These are phyloP conservation scores for Lactuca sativa DNA, from an alignment of 129 eudicot species.

Conservation along the genomic window DNA sequence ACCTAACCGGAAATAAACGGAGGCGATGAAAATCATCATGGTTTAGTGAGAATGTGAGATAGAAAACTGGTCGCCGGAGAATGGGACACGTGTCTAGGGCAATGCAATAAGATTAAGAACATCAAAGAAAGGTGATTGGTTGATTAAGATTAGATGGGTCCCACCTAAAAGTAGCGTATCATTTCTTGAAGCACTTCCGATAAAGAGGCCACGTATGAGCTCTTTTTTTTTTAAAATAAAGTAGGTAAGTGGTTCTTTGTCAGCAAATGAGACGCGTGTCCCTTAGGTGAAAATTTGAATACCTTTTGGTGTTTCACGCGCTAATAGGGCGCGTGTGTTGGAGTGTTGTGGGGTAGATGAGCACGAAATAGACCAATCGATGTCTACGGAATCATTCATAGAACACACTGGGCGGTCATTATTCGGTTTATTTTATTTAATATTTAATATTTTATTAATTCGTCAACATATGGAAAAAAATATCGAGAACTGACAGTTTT, in stretches of 20 bases:
- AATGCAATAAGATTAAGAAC: constrained; percentile 17
- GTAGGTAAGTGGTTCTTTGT: constrained; percentile 25
- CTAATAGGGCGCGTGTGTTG: not conserved
- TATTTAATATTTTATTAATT: not conserved
- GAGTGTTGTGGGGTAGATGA: not conserved
- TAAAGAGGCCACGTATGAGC: constrained; percentile 34
- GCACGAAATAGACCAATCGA: constrained; percentile 9
- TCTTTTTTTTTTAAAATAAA: constrained; percentile 13
- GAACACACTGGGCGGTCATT: constrained; percentile 20
- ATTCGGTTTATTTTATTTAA: constrained; percentile 1
- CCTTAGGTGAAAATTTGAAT: not conserved
- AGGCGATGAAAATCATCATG: constrained; percentile 22
- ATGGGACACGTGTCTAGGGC: constrained; percentile 63
- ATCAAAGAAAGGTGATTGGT: constrained; percentile 22
- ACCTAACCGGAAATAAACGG: constrained; percentile 28
- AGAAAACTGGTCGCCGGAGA: constrained; percentile 28
- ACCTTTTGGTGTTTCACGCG: constrained; percentile 7
- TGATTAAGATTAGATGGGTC: constrained; percentile 24
- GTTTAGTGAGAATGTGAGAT: not conserved
- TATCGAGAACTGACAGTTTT: not conserved
- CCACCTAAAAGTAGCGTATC: constrained; percentile 30
- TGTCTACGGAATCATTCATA: constrained; percentile 12
- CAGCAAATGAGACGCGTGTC: constrained; percentile 39
- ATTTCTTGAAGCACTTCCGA: constrained; percentile 35
- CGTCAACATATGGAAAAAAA: constrained; percentile 16